These are phyloP conservation scores for Plasmodium chabaudi DNA, from an alignment of 169 alveolate species.

Conservation along the genomic window DNA sequence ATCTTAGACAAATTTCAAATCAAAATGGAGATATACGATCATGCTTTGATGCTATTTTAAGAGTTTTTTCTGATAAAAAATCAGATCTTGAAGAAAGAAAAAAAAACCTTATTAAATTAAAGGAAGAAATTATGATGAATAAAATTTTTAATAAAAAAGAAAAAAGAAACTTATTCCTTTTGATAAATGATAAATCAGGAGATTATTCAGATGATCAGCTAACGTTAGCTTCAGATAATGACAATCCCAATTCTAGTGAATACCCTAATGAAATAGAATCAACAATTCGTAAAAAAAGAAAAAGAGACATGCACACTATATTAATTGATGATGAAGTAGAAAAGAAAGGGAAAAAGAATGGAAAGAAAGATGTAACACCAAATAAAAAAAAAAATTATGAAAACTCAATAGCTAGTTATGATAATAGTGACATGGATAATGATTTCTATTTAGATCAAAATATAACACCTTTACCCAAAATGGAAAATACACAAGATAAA, in stretches of 20 bases:
- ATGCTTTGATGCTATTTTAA: slow-evolving; percentile 66
- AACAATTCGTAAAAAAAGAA: slow-evolving; percentile 1
- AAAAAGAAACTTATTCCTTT: slow-evolving; percentile 38
- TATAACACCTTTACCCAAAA: slow-evolving; percentile 48
- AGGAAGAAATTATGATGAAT: slow-evolving; percentile 70
- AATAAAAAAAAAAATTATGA: not conserved
- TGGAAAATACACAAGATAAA: slow-evolving; percentile 4
- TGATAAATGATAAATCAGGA: slow-evolving; percentile 19
- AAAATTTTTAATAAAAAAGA: slow-evolving; percentile 60
- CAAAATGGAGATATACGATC: slow-evolving; percentile 70
- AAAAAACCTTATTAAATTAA: slow-evolving; percentile 50
- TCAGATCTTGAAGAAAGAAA: slow-evolving; percentile 65
- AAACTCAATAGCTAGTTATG: not conserved
- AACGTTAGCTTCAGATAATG: not conserved
- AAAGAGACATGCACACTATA: not conserved
- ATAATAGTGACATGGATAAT: not conserved
- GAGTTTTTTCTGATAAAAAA: slow-evolving; percentile 54
- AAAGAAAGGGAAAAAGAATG: not conserved
- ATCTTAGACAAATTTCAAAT: slow-evolving; percentile 72
- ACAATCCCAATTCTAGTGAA: not conserved
- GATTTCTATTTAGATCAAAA: slow-evolving; percentile 30
- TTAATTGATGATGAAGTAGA: not conserved
- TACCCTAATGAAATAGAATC: slow-evolving; percentile 1
- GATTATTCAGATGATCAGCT: slow-evolving; percentile 16
- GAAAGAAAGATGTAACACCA: slow-evolving; percentile 16